phyloP scores from a whole-genome alignment of 2,329 filamentous ascomycete genomes.

The Trichoderma lentiforme region DNA sequence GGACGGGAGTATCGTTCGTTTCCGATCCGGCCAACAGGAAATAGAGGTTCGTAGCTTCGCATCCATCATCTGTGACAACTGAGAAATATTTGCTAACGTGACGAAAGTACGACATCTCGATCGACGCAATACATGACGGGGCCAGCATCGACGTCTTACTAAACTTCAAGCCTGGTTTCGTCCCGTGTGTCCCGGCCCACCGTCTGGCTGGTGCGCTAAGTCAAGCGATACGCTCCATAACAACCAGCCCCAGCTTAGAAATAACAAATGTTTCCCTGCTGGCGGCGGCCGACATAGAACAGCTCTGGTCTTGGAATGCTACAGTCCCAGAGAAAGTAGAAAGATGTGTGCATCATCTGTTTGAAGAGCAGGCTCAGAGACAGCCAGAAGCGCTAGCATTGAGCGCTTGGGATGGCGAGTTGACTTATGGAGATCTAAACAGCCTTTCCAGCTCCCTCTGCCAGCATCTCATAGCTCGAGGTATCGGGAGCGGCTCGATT shows the following conservation, averaged over 20 bases:
- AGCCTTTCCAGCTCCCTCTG: slow-evolving; percentile 1
- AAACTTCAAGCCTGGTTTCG: no score
- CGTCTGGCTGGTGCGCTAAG: no score
- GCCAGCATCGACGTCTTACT: no score
- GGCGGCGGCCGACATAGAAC: background rate
- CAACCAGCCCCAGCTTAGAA: background rate
- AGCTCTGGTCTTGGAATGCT: background rate
- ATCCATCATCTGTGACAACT: background rate
- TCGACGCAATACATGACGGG: background rate
- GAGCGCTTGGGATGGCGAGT: background rate
- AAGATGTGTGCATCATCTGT: background rate
- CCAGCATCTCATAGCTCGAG: slow-evolving; percentile 1
- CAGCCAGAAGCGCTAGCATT: background rate
- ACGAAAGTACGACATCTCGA: background rate
- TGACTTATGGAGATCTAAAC: slow-evolving; percentile 18
- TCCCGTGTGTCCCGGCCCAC: no score
- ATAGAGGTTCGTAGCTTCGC: background rate
- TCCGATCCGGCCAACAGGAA: background rate
- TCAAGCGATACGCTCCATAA: no score
- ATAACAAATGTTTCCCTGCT: no score
- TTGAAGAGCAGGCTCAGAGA: background rate
- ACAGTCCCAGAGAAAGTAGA: background rate
- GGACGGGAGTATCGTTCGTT: background rate
- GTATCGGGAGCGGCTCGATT: background rate
- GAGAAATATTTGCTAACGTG: no score